Conservation (phyloP, 495 filamentous ascomycete genomes). For the Neurospora sublineolata region DNA sequence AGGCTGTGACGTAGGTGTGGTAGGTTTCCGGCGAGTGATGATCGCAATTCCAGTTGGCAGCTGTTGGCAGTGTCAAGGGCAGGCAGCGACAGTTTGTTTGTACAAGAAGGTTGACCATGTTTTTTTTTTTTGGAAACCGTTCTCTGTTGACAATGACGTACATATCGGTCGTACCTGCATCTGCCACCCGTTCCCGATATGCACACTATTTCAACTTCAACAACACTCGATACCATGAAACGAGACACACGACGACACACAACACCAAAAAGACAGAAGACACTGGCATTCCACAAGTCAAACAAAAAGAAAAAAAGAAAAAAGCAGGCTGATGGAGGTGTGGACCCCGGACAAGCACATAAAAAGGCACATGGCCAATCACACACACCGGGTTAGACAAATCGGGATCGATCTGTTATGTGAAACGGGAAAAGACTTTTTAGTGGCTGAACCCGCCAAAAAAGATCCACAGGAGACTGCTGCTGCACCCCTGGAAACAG, state of each 20-base stretch:
- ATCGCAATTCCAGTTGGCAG: not conserved
- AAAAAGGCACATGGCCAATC: not conserved
- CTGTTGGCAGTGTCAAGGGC: not conserved
- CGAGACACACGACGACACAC: not conserved
- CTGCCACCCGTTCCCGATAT: not conserved
- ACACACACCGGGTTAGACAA: not conserved
- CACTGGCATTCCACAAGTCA: not conserved
- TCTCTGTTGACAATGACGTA: too few species aligned
- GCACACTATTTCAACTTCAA: not conserved
- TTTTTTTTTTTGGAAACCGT: too few species aligned
- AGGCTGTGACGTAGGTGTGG: not conserved
- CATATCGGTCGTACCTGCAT: too few species aligned
- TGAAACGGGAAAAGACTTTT: conserved; percentile 9
- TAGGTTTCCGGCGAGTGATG: not conserved
- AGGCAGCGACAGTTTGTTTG: not conserved
- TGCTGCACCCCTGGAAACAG: not conserved
- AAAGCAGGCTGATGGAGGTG: not conserved
- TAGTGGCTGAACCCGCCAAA: not conserved
- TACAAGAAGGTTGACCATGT: too few species aligned
- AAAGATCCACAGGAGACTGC: not conserved
- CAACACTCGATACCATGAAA: not conserved
- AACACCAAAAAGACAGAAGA: not conserved
- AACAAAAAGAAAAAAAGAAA: not conserved
- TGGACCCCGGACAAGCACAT: not conserved
- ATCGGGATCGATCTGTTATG: not conserved